Evolutionary conservation across 2,329 filamentous ascomycete species (phyloP).

Genomic region (Aspergillus arachidicola): DNA sequence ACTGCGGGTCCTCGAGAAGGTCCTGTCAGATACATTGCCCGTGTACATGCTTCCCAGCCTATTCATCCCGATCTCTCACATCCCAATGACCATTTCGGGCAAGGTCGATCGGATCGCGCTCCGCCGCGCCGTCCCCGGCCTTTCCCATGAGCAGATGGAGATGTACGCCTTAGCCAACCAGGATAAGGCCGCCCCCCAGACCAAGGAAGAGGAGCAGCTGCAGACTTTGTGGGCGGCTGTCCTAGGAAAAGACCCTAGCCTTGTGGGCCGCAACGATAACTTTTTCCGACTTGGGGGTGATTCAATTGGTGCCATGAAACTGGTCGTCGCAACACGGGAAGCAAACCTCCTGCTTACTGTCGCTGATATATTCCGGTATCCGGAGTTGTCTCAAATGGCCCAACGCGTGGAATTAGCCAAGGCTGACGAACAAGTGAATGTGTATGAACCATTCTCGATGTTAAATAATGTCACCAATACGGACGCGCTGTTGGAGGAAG

Average conservation of each 20-base stretch:
- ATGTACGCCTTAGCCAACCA: background rate
- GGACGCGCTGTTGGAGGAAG: slow-evolving; percentile 8
- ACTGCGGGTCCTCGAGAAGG: background rate
- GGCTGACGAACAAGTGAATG: background rate
- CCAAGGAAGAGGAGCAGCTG: slow-evolving; percentile 9
- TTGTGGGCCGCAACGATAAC: slow-evolving; percentile 18
- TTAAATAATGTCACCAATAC: background rate
- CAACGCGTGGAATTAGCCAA: slow-evolving; percentile 3
- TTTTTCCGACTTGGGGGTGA: slow-evolving; percentile 30
- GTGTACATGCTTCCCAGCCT: slow-evolving; percentile 9
- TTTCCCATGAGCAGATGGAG: slow-evolving; percentile 8
- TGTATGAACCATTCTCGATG: slow-evolving; percentile 11
- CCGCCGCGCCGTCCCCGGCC: background rate
- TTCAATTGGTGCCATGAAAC: slow-evolving; percentile 24
- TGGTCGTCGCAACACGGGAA: background rate
- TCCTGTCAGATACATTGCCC: background rate
- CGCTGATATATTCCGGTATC: background rate
- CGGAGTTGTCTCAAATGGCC: background rate
- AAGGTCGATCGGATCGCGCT: slow-evolving; percentile 2
- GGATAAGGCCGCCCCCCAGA: slow-evolving; percentile 5
- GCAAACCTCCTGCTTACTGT: background rate
- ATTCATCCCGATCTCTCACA: background rate
- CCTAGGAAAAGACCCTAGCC: slow-evolving; percentile 7
- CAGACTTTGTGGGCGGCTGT: slow-evolving; percentile 17
- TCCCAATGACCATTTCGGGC: slow-evolving; percentile 1